Percentiles rank a stretch among this genome's conserved stretches.
Evolutionary conservation across 2,329 filamentous ascomycete species (phyloP).

Genomic region (Ilyonectria mors-panacis): DNA sequence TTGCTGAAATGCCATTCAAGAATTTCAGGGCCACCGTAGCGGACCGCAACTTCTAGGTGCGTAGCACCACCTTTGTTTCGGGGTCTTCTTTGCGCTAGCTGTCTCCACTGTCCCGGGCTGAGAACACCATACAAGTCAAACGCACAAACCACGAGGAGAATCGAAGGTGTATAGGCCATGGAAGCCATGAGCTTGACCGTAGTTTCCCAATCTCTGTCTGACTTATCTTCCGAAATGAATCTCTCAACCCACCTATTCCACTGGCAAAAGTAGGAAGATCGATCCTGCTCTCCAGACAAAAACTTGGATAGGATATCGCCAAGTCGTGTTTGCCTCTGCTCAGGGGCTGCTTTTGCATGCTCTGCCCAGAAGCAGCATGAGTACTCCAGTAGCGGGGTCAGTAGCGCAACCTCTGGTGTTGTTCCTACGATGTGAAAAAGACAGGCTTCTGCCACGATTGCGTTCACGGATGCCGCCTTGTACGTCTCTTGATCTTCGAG

Average conservation of each 20-base stretch:
- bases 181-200: background rate
- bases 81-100: constrained; percentile 6
- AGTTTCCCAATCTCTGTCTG: background rate
- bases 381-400: constrained; percentile 1
- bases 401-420: background rate
- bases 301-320: constrained; percentile 2
- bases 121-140: constrained; percentile 18
- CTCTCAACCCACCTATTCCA: constrained; percentile 1
- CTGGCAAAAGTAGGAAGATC: constrained; percentile 1
- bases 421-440: background rate
- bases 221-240: background rate
- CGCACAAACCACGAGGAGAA: constrained; percentile 9
- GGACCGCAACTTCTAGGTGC: constrained; percentile 17
- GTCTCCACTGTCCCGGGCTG: constrained; percentile 12
- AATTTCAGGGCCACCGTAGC: constrained; percentile 1
- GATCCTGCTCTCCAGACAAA: constrained; percentile 7
- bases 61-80: background rate
- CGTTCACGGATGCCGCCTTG: too few relatives aligned
- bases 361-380: background rate
- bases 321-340: constrained; percentile 10
- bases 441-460: too few relatives aligned
- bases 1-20: constrained; percentile 18
- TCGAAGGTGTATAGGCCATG: constrained; percentile 2
- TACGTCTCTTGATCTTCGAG: too few relatives aligned
- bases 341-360: constrained; percentile 6